phyloP scores from a whole-genome alignment of 176 grass and related monocot genomes.

The Secale cereale region DNA sequence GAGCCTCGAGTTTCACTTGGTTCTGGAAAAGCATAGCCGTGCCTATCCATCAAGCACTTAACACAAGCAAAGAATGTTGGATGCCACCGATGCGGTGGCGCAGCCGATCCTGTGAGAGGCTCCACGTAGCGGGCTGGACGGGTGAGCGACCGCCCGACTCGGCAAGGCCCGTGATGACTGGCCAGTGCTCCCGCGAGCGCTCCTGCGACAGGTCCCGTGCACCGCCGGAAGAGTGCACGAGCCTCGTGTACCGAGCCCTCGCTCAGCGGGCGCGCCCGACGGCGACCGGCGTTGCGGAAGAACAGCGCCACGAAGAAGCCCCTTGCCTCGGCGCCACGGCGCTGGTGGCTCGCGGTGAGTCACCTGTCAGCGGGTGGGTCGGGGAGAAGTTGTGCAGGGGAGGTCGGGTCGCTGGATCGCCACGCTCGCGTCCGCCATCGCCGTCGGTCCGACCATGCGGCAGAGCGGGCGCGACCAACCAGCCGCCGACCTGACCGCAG shows the following conservation, averaged over 20 bases:
- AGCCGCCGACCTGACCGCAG: no score
- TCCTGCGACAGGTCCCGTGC: background rate
- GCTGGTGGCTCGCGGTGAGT: background rate
- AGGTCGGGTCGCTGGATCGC: no score
- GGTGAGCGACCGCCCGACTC: conserved; percentile 15
- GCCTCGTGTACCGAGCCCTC: no score
- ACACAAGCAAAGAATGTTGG: no score
- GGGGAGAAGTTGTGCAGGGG: no score
- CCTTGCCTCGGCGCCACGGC: no score
- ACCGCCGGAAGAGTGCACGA: background rate
- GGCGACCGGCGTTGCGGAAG: background rate
- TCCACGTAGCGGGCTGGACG: background rate
- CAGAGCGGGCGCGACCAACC: background rate
- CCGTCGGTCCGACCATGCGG: background rate
- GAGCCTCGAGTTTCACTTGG: no score
- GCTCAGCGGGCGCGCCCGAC: background rate
- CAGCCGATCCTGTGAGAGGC: background rate
- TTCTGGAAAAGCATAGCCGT: no score
- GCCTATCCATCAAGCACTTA: no score
- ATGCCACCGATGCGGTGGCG: no score
- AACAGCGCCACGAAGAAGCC: background rate
- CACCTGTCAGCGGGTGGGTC: background rate
- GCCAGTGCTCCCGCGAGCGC: no score
- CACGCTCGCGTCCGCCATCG: background rate
- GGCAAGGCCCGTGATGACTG: conserved; percentile 24